Evolutionary conservation across 192 early-diverging fungal genomes (phyloP), one percentile per base, ranked within the genome.

Genomic region (Endogone sp.): DNA sequence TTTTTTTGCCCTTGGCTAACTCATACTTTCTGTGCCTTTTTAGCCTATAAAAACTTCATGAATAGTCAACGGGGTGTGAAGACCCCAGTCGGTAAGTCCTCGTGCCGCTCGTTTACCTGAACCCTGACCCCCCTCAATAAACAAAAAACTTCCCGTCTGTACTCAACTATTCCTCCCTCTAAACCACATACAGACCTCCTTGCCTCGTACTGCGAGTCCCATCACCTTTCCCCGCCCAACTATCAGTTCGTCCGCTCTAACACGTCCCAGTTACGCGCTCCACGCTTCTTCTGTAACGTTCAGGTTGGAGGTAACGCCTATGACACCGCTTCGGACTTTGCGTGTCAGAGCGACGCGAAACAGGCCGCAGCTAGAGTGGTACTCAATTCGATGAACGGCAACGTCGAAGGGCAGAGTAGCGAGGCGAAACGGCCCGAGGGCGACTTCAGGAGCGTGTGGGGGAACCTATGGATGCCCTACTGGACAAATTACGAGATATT

Each of bases 361-460:
- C 44, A 67, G 29, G 37, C 56, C 22, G 65, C 55, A 31, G 65
- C 65, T 27, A 25, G 65, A 16, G 25, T 56, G 23, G 65, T 54
- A 3, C 56, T 67, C 32, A 55, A 58, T 54, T 58, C 65, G 8
- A 55, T 67, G 10, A 54, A 59, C 56, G 65, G 65, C 22, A 54
- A 56, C 56, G 59, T 22, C 3, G 59, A 67, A 67, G 65, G 25
- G 4, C 56, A 67, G n/a, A 24, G 25, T 22, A 66, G 28, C 37
- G n/a, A 27, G 24, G 25, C 23, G 2, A 67, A 22, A 6, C 65
- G 65, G 56, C 59, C 65, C 24, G 28, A 58, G 8, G 56, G 65
- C 49, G 65, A 67, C 26, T 67, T 67, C 44, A 29, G 32, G 27
- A 67, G 65, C 56, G 65, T 24, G n/a, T 67, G 65, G 65, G 65